Evolutionary conservation across 169 alveolate genomes (phyloP), one percentile per base, ranked within the genome.

Genomic region (Pseudocohnilembus persalinus): DNA sequence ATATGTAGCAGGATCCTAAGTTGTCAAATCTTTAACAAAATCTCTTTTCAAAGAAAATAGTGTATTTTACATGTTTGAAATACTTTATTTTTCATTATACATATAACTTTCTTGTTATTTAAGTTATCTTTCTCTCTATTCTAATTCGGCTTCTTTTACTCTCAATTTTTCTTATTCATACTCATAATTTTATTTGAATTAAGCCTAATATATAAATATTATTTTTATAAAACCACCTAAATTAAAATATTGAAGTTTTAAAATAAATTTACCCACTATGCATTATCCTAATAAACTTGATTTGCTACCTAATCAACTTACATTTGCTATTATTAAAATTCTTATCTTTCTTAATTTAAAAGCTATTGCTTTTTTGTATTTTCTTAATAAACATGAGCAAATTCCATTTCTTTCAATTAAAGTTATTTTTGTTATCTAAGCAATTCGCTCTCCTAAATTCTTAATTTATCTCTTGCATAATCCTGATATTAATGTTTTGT

Each of bases 141-240:
- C 1, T 31, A 77, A 77, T 26, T 77, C 82, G 73, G 28, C 28
- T 33, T 77, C 82, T 29, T 77, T 77, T 77, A 31, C 6, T 26
- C 29, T 25, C 63, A 77, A 77, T 33, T 33, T 77, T 31, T 33
- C 63, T 77, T 72, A 31, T 27, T 77, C 82, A 31, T 33, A 33
- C 34, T 77, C 82, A 27, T 31, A 77, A n/a, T 77, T 77, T 20
- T 29, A 27, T 34, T 77, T 77, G 33, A 77, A 77, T n/a, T 77
- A 64, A 31, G 33, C 73, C 82, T 33, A 28, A 20, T 29, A 33
- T 77, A 31, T 77, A 31, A 27, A 0, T 28, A 27, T 31, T 68
- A 29, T 31, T 77, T 77, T 32, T 77, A 32, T 31, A 26, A 20
- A n/a, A 31, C 80, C 31, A 75, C 27, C 0, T 0, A 49, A 49